Conservation (phyloP, 768 basidiomycete species). For the Auricularia heimuer region DNA sequence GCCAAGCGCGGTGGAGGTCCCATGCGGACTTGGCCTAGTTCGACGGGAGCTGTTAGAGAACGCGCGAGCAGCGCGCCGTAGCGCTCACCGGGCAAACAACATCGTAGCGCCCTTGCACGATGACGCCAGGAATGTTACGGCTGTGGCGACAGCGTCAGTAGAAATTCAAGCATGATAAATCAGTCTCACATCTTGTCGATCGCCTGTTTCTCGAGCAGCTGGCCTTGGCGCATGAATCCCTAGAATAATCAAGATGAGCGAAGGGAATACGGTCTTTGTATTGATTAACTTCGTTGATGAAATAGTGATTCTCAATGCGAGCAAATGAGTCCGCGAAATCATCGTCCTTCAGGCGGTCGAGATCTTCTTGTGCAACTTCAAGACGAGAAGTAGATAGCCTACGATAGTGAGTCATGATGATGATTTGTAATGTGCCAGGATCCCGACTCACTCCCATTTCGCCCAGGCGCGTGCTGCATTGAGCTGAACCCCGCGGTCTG, state of each 20-base stretch:
- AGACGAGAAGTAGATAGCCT: slow-evolving; percentile 82
- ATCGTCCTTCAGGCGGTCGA: slow-evolving; percentile 61
- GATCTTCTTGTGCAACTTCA: slow-evolving; percentile 53
- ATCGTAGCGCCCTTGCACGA: slow-evolving; percentile 84
- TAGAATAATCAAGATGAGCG: slow-evolving; percentile 19
- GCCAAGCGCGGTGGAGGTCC: slow-evolving; percentile 48
- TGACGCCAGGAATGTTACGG: slow-evolving; percentile 75
- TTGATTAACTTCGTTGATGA: slow-evolving; percentile 58
- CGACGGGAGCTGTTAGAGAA: not conserved
- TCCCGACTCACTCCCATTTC: slow-evolving; percentile 74
- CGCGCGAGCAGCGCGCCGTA: not conserved
- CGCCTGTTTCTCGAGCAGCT: slow-evolving; percentile 70
- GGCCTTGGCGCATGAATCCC: slow-evolving; percentile 84
- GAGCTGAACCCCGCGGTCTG: slow-evolving; percentile 54
- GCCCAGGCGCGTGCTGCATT: slow-evolving; percentile 78
- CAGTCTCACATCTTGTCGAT: slow-evolving; percentile 74
- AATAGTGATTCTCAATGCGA: slow-evolving; percentile 85
- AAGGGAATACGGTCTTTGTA: not conserved
- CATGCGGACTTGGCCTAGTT: slow-evolving; percentile 17
- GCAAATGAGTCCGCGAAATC: slow-evolving; percentile 78
- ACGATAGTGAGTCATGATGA: not conserved
- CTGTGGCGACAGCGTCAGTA: slow-evolving; percentile 28
- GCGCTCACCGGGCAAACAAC: slow-evolving; percentile 69
- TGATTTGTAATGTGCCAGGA: not conserved
- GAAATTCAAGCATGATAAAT: not conserved